Percentiles rank a stretch among this genome's conserved stretches.
Evolutionary conservation across 106 monocot genomes (phyloP).

Genomic region (Xerophyta viscosa): DNA sequence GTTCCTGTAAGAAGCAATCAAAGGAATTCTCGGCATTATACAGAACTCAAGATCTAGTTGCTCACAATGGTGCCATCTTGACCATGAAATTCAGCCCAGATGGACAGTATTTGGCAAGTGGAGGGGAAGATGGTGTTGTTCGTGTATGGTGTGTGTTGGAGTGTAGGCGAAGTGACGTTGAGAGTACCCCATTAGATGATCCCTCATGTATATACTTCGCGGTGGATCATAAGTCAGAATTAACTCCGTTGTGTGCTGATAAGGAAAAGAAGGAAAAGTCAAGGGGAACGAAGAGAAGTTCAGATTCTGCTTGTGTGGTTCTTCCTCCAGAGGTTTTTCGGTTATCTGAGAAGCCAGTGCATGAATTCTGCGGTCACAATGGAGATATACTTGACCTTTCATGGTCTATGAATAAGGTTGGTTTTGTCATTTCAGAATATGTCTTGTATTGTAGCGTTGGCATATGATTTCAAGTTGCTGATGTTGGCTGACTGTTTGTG

Average conservation of each 20-base stretch:
- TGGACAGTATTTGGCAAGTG: conserved; percentile 62
- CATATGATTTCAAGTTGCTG: conserved; percentile 57
- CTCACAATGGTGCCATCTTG: conserved; percentile 60
- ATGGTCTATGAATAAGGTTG: conserved; percentile 69
- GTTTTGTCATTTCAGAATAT: not conserved
- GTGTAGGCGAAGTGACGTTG: conserved; percentile 12
- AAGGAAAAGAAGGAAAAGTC: conserved; percentile 26
- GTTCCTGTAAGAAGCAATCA: conserved; percentile 25
- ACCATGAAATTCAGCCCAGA: conserved; percentile 74
- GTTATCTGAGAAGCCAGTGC: too few species aligned
- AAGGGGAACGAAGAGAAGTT: conserved; percentile 22
- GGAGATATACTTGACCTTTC: conserved; percentile 76
- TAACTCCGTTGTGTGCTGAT: conserved; percentile 25
- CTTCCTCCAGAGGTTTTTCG: conserved; percentile 46
- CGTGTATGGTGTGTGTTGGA: conserved; percentile 55
- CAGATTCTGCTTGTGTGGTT: conserved; percentile 64
- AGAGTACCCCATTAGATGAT: conserved; percentile 42
- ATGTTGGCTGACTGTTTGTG: too few species aligned
- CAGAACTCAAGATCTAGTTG: conserved; percentile 41
- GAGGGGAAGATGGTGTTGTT: conserved; percentile 77
- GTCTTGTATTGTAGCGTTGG: conserved; percentile 44
- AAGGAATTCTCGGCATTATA: conserved; percentile 70
- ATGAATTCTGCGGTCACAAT: conserved; percentile 64
- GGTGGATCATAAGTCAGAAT: conserved; percentile 34
- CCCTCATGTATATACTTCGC: conserved; percentile 54